Base-by-base conservation (phyloP, 768 basidiomycete genomes). In the Cyathus striatus region DNA sequence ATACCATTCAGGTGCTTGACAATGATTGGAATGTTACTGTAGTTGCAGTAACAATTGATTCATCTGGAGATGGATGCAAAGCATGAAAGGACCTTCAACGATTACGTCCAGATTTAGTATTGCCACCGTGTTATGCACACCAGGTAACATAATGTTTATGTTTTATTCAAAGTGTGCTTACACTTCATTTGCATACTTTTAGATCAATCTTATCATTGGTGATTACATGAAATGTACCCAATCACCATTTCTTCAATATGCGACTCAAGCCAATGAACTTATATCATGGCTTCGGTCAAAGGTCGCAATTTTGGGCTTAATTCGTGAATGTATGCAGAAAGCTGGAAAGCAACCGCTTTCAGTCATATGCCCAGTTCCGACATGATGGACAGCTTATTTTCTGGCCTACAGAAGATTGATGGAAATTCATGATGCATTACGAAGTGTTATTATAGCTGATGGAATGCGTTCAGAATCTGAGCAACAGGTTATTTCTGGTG, bases 151-250 rank as follows among this genome's bases (percentile, higher is more conserved):
- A 10, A 20, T n/a, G n/a, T n/a, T n/a, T n/a, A n/a, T n/a, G n/a
- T n/a, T n/a, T n/a, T n/a, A n/a, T n/a, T n/a, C 39, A 21, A 1
- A 9, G 40, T 42, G 6, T n/a, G 23, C 21, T 33, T 12, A 16
- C 33, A 18, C 22, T 42, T 44, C 27, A 26, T 32, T n/a, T n/a
- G 23, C 18, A 38, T 35, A 45, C 22, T 16, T 39, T 20, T 46
- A 70, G 69, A 56, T 62, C 18, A 69, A 70, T 51, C 57, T 72
- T 7, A 55, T 73, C 37, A 61, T 71, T 23, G 59, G 64, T 3
- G 60, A 73, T 35, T 69, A 65, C 41, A 70, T 44, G 60, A 62
- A 41, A 41, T 41, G 0, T 50, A 32, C 2, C 30, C 55, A n/a
- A 25, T 43, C 9, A 42, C 63, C 10, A 39, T 56, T 17, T 16